A percentile compares a stretch with the other conserved stretches of the same genome.
Evolutionary conservation across 352 stramenopile genomes (phyloP).

Genomic region (Pythium rhizo-oryzae): DNA sequence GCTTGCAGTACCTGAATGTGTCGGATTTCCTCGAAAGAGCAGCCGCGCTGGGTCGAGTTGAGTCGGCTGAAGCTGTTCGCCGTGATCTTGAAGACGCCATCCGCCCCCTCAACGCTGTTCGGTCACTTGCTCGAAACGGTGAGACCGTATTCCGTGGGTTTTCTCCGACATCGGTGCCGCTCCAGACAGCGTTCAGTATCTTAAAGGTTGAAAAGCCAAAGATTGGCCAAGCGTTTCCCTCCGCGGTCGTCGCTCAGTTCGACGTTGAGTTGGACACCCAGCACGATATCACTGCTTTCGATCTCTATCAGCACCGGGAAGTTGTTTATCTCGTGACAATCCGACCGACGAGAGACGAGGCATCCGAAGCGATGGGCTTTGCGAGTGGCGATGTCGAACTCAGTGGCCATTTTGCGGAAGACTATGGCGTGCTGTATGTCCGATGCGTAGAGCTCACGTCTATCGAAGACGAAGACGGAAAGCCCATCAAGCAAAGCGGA

Average conservation of each 20-base stretch:
- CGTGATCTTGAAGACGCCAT: constrained; percentile 88
- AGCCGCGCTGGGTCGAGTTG: constrained; percentile 91
- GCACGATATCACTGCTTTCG: constrained; percentile 72
- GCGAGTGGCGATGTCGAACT: constrained; percentile 33
- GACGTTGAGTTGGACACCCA: constrained; percentile 80
- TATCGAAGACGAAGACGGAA: constrained; percentile 77
- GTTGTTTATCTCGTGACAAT: constrained; percentile 95
- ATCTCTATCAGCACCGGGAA: constrained; percentile 91
- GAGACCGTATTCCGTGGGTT: constrained; percentile 66
- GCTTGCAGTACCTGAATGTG: constrained; percentile 95
- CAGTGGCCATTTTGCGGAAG: constrained; percentile 66
- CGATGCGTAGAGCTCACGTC: constrained; percentile 81
- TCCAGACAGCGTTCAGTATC: constrained; percentile 54
- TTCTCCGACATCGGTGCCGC: constrained; percentile 41
- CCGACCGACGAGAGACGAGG: constrained; percentile 61
- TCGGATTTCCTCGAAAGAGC: constrained; percentile 94
- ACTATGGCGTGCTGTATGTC: constrained; percentile 88
- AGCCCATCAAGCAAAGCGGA: background rate
- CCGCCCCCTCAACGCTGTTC: constrained; percentile 57
- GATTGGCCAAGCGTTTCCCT: constrained; percentile 87
- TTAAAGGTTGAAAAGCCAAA: constrained; percentile 87
- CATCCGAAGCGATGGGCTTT: constrained; percentile 64
- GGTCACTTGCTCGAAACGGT: constrained; percentile 38
- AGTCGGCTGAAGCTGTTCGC: constrained; percentile 88
- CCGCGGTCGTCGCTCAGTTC: constrained; percentile 86